These are phyloP conservation scores for Botrytis fragariae DNA, from an alignment of 2,329 filamentous ascomycete genomes.

Conservation along the genomic window DNA sequence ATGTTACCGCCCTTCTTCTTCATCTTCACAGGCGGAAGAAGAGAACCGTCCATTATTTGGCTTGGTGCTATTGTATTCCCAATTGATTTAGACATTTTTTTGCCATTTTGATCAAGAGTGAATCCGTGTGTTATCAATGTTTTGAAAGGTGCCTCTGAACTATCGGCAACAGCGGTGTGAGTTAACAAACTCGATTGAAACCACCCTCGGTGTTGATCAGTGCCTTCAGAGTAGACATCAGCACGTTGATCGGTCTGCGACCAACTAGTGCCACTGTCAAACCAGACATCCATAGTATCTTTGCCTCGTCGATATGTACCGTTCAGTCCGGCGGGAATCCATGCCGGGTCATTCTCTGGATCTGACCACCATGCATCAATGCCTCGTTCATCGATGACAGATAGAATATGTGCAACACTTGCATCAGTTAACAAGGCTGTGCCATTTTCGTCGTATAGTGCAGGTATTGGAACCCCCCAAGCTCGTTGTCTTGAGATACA, in stretches of 20 bases:
- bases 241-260: constrained; percentile 58
- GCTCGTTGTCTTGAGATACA: constrained; percentile 94
- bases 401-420: constrained; percentile 81
- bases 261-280: constrained; percentile 97
- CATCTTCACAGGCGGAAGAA: constrained; percentile 59
- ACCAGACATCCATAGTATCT: constrained; percentile 99
- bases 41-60: constrained; percentile 80
- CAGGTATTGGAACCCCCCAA: constrained; percentile 96
- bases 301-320: constrained; percentile 68
- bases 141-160: constrained; percentile 67
- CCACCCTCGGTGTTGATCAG: constrained; percentile 96
- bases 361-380: constrained; percentile 97
- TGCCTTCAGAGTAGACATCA: constrained; percentile 90
- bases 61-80: constrained; percentile 82
- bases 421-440: constrained; percentile 76
- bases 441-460: constrained; percentile 71
- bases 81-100: constrained; percentile 97
- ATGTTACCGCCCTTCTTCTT: constrained; percentile 44
- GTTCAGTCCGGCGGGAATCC: constrained; percentile 67
- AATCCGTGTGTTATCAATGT: constrained; percentile 95
- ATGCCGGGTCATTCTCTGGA: constrained; percentile 67
- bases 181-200: constrained; percentile 96
- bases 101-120: constrained; percentile 82
- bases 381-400: constrained; percentile 70
- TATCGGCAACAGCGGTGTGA: constrained; percentile 52